Conservation (phyloP, 108 stramenopile genomes). For the Cylindrotheca fusiformis region DNA sequence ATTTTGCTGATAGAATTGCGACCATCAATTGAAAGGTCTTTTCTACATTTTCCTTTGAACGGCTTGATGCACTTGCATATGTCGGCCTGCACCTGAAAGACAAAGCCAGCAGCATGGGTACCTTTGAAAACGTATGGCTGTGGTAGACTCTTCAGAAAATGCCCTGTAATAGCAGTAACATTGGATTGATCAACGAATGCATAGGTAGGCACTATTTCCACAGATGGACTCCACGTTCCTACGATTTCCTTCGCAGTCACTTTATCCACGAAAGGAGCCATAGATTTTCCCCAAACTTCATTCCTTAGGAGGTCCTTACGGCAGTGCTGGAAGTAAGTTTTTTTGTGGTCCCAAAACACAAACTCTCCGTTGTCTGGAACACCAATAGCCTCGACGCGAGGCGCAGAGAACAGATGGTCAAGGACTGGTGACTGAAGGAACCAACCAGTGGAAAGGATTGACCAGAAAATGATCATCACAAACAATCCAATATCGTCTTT, state of each 20-base stretch:
- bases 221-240: neutral
- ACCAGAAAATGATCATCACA: too few species aligned
- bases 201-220: neutral
- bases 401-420: too few species aligned
- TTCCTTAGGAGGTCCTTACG: neutral
- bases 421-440: too few species aligned
- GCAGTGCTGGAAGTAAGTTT: neutral
- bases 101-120: neutral
- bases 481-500: too few species aligned
- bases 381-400: too few species aligned
- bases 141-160: neutral
- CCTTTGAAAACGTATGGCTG: neutral
- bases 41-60: too few species aligned
- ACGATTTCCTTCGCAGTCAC: neutral
- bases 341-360: neutral
- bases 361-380: too few species aligned
- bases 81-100: too few species aligned
- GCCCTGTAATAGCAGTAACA: neutral
- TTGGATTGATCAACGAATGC: neutral
- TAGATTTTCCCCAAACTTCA: neutral
- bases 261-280: neutral
- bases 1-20: too few species aligned
- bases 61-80: neutral
- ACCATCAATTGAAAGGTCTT: too few species aligned
- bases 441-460: too few species aligned